Evolutionary conservation across 768 basidiomycete species (phyloP).

Genomic region (Psilocybe cubensis): DNA sequence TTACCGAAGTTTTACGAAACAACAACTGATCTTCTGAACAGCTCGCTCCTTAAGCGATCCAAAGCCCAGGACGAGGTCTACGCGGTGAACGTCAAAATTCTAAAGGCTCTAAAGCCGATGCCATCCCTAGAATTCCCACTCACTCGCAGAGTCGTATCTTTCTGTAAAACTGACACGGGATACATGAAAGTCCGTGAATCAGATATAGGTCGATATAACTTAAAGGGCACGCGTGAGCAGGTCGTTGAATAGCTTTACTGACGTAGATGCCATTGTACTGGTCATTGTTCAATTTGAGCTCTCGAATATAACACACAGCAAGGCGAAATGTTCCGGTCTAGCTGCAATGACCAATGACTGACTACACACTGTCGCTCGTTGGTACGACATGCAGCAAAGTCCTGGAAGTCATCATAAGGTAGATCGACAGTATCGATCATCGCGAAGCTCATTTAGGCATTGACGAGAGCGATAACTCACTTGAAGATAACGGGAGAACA

Average conservation of each 20-base stretch:
- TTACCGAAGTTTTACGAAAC: conserved; percentile 2
- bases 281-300: conserved; percentile 61
- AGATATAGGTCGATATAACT: conserved; percentile 74
- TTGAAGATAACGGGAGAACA: conserved; percentile 23
- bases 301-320: conserved; percentile 73
- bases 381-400: conserved; percentile 58
- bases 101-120: conserved; percentile 69
- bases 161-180: too few relatives aligned
- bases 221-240: conserved; percentile 56
- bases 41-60: conserved; percentile 54
- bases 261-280: conserved; percentile 55
- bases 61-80: conserved; percentile 51
- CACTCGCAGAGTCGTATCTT: too few relatives aligned
- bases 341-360: conserved; percentile 58
- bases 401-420: conserved; percentile 32
- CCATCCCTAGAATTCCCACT: too few relatives aligned
- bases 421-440: conserved; percentile 23
- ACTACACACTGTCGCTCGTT: conserved; percentile 68
- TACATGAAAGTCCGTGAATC: conserved; percentile 70
- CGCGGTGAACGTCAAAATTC: conserved; percentile 62
- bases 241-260: conserved; percentile 52
- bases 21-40: conserved; percentile 56
- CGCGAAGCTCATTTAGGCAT: conserved; percentile 18
- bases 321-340: conserved; percentile 52
- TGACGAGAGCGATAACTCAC: conserved; percentile 66